Percentiles rank a stretch among this genome's conserved stretches.
These are phyloP conservation scores for Exophiala aquamarina DNA, from an alignment of 2,329 filamentous ascomycete genomes.

Conservation along the genomic window DNA sequence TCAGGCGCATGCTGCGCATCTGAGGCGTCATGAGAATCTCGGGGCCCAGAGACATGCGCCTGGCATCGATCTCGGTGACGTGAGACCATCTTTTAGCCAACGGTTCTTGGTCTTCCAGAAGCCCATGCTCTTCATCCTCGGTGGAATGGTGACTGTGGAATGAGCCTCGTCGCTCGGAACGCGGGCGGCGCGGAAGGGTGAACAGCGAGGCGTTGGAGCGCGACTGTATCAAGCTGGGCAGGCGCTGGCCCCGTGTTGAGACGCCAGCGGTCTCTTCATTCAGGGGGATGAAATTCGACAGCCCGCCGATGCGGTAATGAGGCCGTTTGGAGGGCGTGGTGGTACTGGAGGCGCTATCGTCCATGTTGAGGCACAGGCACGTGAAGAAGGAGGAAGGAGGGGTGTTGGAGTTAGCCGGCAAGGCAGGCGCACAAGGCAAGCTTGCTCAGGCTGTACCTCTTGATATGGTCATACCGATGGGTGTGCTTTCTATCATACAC, in stretches of 20 bases:
- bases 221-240: constrained; percentile 33
- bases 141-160: constrained; percentile 20
- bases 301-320: constrained; percentile 23
- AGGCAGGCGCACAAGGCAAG: too few species aligned
- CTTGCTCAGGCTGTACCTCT: too few species aligned
- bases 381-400: too few species aligned
- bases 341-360: not conserved
- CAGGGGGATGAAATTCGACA: constrained; percentile 30
- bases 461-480: too few species aligned
- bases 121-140: constrained; percentile 23
- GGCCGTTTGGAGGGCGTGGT: constrained; percentile 9
- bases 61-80: constrained; percentile 19
- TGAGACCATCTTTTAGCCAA: constrained; percentile 21
- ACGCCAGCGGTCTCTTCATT: constrained; percentile 37
- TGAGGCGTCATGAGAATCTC: constrained; percentile 31
- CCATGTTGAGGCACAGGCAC: not conserved
- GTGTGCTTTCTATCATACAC: too few species aligned
- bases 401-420: too few species aligned
- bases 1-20: constrained; percentile 69
- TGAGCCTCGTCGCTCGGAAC: constrained; percentile 15
- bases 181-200: constrained; percentile 13
- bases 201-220: constrained; percentile 26
- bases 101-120: constrained; percentile 10
- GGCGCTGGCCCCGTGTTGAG: constrained; percentile 40
- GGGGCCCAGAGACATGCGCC: constrained; percentile 24